These are phyloP conservation scores for sunflower (Helianthus annuus) DNA, from an alignment of 129 eudicot genomes.

Conservation along the genomic window HanXRQr2.0-SUNRISE NC_035447.2:9547489-9547988, in stretches of 20 bases:
- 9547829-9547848: too few relatives aligned
- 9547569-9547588: neutral
- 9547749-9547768: constrained; percentile 4
- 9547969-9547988: too few relatives aligned
- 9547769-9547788: neutral
- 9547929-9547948: too few relatives aligned
- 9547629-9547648: constrained; percentile 88
- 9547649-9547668: constrained; percentile 91
- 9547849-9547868: too few relatives aligned
- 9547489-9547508: neutral
- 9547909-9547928: too few relatives aligned
- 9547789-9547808: too few relatives aligned
- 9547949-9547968: too few relatives aligned
- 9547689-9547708: constrained; percentile 41
- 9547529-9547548: neutral
- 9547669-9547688: constrained; percentile 60
- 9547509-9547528: neutral
- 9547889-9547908: too few relatives aligned
- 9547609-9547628: constrained; percentile 85
- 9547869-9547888: too few relatives aligned
- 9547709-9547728: neutral
- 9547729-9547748: neutral
- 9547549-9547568: neutral
- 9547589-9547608: neutral
- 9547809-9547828: too few relatives aligned